phyloP scores from a whole-genome alignment of 495 filamentous ascomycete genomes.

The Penicillium verhagenii region DNA sequence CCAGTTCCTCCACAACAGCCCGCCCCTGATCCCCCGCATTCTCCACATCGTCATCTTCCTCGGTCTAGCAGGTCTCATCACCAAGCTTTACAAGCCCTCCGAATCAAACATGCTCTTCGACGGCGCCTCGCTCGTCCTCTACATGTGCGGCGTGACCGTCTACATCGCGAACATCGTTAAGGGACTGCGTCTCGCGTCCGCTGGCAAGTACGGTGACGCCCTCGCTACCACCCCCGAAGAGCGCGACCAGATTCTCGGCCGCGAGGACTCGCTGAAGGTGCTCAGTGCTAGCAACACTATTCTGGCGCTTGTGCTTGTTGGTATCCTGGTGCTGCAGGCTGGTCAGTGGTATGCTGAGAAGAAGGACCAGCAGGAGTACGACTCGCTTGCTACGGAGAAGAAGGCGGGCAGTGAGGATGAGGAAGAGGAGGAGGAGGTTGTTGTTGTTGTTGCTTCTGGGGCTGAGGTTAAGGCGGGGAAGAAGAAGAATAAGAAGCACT shows the following conservation, averaged over 20 bases:
- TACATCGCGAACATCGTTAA: conserved; percentile 95
- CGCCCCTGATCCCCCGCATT: conserved; percentile 86
- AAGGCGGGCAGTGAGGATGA: conserved; percentile 45
- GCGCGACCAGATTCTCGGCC: conserved; percentile 51
- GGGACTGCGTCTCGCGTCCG: conserved; percentile 76
- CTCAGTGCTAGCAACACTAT: conserved; percentile 96
- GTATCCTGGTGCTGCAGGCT: conserved; percentile 89
- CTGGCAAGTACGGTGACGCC: conserved; percentile 50
- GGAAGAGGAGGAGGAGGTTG: neutral
- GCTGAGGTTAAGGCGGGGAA: conserved; percentile 9
- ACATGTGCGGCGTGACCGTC: conserved; percentile 86
- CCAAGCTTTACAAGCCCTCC: conserved; percentile 86
- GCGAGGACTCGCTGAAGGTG: conserved; percentile 87
- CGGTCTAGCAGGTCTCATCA: conserved; percentile 85
- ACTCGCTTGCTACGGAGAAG: conserved; percentile 51
- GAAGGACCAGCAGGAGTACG: conserved; percentile 82
- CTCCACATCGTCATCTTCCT: conserved; percentile 88
- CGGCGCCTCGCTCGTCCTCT: conserved; percentile 85
- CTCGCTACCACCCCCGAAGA: conserved; percentile 32
- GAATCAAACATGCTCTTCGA: conserved; percentile 97
- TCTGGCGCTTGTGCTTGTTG: conserved; percentile 83
- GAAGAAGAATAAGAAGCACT: conserved; percentile 22
- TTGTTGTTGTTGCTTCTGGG: neutral
- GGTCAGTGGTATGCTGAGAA: conserved; percentile 98
- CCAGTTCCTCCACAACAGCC: conserved; percentile 78